A percentile compares a stretch with the other conserved stretches of the same genome.
phyloP scores from a whole-genome alignment of 148 eudicot genomes.

The Nepenthes mirabilis region DNA sequence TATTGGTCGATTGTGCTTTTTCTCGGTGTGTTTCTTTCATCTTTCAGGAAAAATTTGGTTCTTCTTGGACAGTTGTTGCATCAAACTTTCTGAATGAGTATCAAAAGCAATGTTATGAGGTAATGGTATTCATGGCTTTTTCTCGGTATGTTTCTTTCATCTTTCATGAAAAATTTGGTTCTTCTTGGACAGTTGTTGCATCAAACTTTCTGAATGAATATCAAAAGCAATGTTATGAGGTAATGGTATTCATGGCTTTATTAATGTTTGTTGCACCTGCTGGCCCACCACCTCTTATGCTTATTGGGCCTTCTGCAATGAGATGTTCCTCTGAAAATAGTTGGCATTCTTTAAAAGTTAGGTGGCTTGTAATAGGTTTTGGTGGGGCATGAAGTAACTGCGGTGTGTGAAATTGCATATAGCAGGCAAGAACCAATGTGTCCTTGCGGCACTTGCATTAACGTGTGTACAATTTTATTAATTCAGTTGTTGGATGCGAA shows the following conservation, averaged over 20 bases:
- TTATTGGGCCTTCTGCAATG: too few relatives aligned
- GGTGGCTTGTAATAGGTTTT: too few relatives aligned
- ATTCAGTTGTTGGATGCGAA: too few relatives aligned
- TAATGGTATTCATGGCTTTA: slow-evolving; percentile 9
- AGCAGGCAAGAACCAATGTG: too few relatives aligned
- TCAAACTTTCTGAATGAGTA: slow-evolving; percentile 59
- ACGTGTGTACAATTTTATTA: too few relatives aligned
- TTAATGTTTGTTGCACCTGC: neutral
- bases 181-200: slow-evolving; percentile 68
- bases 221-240: slow-evolving; percentile 69
- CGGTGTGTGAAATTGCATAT: too few relatives aligned
- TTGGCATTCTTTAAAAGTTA: too few relatives aligned
- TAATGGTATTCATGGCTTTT: slow-evolving; percentile 18
- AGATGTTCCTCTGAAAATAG: too few relatives aligned
- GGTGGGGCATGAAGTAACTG: too few relatives aligned
- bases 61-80: slow-evolving; percentile 68
- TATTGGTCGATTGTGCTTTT: neutral
- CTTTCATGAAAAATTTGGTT: slow-evolving; percentile 77
- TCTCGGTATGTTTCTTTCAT: slow-evolving; percentile 2
- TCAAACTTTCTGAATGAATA: slow-evolving; percentile 59
- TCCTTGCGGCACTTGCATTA: too few relatives aligned
- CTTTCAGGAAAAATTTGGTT: slow-evolving; percentile 78
- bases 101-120: slow-evolving; percentile 69
- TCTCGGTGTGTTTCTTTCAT: slow-evolving; percentile 2
- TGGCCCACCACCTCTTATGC: too few relatives aligned